Evolutionary conservation across 2,329 filamentous ascomycete genomes (phyloP).

Genomic region (Pestalotiopsis sp.): DNA sequence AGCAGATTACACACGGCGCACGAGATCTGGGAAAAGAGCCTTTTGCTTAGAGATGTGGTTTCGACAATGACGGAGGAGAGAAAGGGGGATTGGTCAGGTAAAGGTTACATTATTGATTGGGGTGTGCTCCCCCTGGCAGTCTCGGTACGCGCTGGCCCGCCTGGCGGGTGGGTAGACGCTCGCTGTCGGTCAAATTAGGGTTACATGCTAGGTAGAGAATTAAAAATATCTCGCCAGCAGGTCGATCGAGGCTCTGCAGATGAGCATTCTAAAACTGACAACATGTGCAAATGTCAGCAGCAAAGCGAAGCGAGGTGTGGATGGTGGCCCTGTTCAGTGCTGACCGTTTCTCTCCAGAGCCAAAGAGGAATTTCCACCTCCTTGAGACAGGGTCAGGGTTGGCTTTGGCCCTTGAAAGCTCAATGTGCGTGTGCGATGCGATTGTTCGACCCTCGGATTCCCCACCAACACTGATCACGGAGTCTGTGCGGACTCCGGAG

Average conservation of each 20-base stretch:
- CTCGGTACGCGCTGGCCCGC: neutral
- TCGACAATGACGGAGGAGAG: neutral
- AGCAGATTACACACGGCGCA: neutral
- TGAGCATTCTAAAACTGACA: conserved; percentile 3
- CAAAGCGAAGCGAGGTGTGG: neutral
- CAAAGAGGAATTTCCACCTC: neutral
- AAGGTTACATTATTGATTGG: neutral
- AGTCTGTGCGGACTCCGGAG: conserved; percentile 5
- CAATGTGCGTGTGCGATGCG: neutral
- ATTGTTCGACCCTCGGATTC: neutral
- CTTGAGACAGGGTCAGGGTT: conserved; percentile 7
- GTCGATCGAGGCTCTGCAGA: neutral
- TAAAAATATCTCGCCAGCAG: conserved; percentile 5
- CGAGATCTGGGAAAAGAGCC: neutral
- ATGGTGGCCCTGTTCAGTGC: neutral
- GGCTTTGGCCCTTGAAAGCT: neutral
- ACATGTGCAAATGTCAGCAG: neutral
- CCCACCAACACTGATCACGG: neutral
- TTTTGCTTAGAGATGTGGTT: neutral
- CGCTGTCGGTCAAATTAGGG: neutral
- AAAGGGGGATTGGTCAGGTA: neutral
- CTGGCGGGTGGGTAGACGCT: neutral
- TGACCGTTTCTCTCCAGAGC: neutral
- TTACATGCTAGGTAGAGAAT: neutral
- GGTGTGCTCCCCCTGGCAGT: neutral